These are phyloP conservation scores for Pythium sukuiense DNA, from an alignment of 352 stramenopile species.

Conservation along the genomic window DNA sequence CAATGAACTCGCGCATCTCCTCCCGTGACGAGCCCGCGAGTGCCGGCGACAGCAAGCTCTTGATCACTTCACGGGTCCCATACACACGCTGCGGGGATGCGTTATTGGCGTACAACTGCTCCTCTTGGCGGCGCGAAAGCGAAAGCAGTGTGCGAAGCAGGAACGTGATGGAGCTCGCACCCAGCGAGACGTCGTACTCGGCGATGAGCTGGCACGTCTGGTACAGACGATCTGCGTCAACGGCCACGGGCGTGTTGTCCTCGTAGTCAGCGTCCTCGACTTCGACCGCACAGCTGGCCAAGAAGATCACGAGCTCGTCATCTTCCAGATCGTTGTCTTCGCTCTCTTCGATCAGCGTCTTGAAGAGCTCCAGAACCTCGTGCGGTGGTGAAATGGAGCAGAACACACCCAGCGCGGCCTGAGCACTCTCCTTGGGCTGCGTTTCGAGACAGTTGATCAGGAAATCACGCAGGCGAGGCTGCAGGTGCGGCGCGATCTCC, in stretches of 20 bases:
- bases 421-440: slow-evolving; percentile 37
- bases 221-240: slow-evolving; percentile 14
- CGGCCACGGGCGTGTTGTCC: not conserved
- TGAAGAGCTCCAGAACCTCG: slow-evolving; percentile 41
- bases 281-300: slow-evolving; percentile 43
- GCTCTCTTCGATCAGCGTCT: slow-evolving; percentile 34
- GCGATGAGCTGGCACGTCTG: slow-evolving; percentile 14
- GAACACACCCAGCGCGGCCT: slow-evolving; percentile 55
- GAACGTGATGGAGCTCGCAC: slow-evolving; percentile 21
- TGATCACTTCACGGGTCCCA: slow-evolving; percentile 17
- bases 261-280: not conserved
- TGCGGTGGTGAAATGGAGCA: slow-evolving; percentile 42
- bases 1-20: slow-evolving; percentile 22
- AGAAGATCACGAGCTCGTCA: slow-evolving; percentile 61
- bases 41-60: slow-evolving; percentile 8
- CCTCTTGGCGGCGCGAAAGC: slow-evolving; percentile 3
- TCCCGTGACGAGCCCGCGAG: slow-evolving; percentile 25
- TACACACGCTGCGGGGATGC: not conserved
- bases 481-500: slow-evolving; percentile 30
- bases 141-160: slow-evolving; percentile 15
- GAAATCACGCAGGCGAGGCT: slow-evolving; percentile 42
- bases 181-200: slow-evolving; percentile 14
- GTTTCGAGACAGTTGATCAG: slow-evolving; percentile 43
- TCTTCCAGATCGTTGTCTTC: slow-evolving; percentile 37
- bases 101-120: not conserved